phyloP scores from a whole-genome alignment of 2,329 filamentous ascomycete genomes.

The Fusarium concolor region DNA sequence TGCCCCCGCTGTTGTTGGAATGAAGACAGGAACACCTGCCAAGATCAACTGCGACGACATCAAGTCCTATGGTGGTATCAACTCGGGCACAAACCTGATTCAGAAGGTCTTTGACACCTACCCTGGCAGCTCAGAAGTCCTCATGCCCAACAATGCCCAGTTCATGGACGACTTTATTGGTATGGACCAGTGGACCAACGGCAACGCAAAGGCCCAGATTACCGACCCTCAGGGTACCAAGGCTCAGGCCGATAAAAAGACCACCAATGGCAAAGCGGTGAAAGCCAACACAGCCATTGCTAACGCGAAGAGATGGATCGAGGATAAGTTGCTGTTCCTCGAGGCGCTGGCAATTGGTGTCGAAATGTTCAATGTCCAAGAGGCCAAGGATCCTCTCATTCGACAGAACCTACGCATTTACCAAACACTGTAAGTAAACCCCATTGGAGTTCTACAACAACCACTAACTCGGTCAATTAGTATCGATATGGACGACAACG shows the following conservation, averaged over 20 bases:
- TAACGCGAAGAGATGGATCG: no score
- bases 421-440: no score
- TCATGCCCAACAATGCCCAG: no score
- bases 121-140: background rate
- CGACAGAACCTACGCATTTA: conserved; percentile 18
- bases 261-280: no score
- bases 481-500: no score
- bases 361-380: background rate
- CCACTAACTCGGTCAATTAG: no score
- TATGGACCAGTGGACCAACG: conserved; percentile 18
- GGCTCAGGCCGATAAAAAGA: no score
- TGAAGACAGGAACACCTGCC: accelerated
- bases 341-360: conserved; percentile 15
- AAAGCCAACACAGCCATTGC: background rate
- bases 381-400: background rate
- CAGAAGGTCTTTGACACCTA: conserved; percentile 7
- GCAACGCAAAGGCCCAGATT: background rate
- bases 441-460: no score
- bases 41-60: conserved; percentile 28
- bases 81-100: background rate
- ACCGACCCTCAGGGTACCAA: no score
- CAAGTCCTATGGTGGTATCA: background rate
- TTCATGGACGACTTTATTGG: conserved; percentile 21
- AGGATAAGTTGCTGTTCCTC: background rate
- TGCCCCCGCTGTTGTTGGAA: background rate